Conservation (phyloP, 805 yeast species). For the Nakazawaea siamensis region DNA sequence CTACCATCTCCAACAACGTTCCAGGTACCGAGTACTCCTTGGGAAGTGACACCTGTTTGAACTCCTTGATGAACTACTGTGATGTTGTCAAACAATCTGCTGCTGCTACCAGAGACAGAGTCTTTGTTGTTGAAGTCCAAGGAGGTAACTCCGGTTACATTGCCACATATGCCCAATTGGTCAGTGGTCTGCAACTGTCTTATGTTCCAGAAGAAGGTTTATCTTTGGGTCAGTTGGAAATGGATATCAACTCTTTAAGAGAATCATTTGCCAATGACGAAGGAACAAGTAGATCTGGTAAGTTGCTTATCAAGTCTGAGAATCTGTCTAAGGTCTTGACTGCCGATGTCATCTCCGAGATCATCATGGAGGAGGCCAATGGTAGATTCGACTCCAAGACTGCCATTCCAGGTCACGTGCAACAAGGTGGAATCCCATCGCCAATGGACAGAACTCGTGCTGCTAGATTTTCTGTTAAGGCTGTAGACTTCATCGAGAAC, state of each 20-base stretch:
- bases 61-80: slow-evolving; percentile 62
- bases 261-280: slow-evolving; percentile 51
- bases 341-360: slow-evolving; percentile 63
- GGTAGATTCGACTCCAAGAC: slow-evolving; percentile 70
- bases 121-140: slow-evolving; percentile 75
- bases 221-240: slow-evolving; percentile 48
- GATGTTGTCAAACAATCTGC: slow-evolving; percentile 78
- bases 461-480: slow-evolving; percentile 60
- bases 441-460: slow-evolving; percentile 74
- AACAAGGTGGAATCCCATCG: slow-evolving; percentile 75
- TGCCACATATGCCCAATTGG: slow-evolving; percentile 60
- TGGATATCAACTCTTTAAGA: slow-evolving; percentile 55
- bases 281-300: slow-evolving; percentile 64
- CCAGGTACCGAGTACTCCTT: slow-evolving; percentile 77
- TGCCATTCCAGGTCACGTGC: slow-evolving; percentile 82
- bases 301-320: slow-evolving; percentile 58
- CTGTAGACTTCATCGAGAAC: slow-evolving; percentile 61
- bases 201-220: slow-evolving; percentile 73
- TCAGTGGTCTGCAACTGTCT: slow-evolving; percentile 66
- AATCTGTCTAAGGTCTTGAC: slow-evolving; percentile 61
- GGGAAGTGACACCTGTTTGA: slow-evolving; percentile 71
- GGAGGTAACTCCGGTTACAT: slow-evolving; percentile 82
- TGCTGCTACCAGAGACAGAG: slow-evolving; percentile 68
- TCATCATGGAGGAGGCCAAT: slow-evolving; percentile 52
- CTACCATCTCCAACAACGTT: slow-evolving; percentile 73